Base-by-base conservation (phyloP, 768 basidiomycete species). In the Boletus vermiculosoides region DNA sequence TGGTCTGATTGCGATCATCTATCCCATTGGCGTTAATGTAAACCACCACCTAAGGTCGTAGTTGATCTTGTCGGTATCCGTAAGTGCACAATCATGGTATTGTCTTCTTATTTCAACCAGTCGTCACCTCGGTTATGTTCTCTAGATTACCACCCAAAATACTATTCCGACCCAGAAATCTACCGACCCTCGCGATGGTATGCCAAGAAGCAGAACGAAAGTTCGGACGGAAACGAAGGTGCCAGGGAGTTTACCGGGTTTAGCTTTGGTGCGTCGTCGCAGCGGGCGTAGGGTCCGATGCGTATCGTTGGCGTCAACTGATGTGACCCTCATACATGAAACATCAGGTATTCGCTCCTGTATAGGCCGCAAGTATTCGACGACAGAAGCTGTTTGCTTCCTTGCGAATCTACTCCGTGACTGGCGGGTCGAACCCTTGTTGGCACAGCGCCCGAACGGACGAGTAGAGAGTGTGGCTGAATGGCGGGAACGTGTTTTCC, bases 341-440 rank as follows among this genome's bases (percentile, higher is more conserved):
- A 47, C 34, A 49, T 12, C 59, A 77, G 80, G 80, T 22, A 78
- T 80, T n/a, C 76, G 82, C 15, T 52, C 65, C 4, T 86, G 84
- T 60, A 70, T 83, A 5, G 84, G 83, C 3, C 71, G 80, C 34
- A 81, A 78, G 58, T 85, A 85, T 59, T 78, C 83, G 2, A 72
- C 74, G 1, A 76, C 74, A 0, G 83, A 85, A 63, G 74, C 76
- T 1, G 75, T 84, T 16, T 77, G 75, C 45, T 81, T 85, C 73
- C 73, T 86, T n/a, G 74, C 80, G 0, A 66, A 77, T 60, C 64
- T 85, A 4, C 65, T 83, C 11, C 71, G 80, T 5, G 83, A 84
- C 48, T 85, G 78, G 78, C 74, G 67, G 25, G 64, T 85, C 12
- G 77, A 80, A 54, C 80, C 81, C 1, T 45, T 74, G 13, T 62